Evolutionary conservation across 306 rosid species (phyloP).

Genomic region (Cucumis hystrix): DNA sequence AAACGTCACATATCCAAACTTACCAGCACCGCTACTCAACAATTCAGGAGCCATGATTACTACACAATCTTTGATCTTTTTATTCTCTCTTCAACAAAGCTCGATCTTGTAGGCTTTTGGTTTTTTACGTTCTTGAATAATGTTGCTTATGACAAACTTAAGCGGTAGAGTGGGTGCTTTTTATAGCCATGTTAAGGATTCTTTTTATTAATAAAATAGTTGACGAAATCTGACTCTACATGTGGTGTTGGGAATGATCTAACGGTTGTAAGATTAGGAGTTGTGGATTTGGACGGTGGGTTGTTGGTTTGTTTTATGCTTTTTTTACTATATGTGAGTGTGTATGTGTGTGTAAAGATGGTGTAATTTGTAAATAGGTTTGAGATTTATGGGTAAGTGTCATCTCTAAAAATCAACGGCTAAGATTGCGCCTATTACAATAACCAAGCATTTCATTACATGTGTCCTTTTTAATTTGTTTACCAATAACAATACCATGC

Average conservation of each 20-base stretch:
- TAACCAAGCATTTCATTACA: neutral
- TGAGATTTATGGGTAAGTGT: neutral
- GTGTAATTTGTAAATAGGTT: neutral
- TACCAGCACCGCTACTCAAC: constrained; percentile 9
- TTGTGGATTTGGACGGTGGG: constrained; percentile 11
- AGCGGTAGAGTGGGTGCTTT: neutral
- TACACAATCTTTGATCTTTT: neutral
- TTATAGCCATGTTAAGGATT: neutral
- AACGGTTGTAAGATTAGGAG: constrained; percentile 2
- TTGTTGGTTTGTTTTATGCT: neutral
- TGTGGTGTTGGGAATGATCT: constrained; percentile 7
- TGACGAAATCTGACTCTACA: neutral
- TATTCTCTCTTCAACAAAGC: neutral
- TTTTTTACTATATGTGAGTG: neutral
- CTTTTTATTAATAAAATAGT: no score
- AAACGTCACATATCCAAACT: constrained; percentile 54
- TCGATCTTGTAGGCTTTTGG: no score
- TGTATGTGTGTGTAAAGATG: neutral
- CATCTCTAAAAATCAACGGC: neutral
- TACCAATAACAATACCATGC: neutral
- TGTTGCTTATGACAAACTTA: neutral
- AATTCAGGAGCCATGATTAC: constrained; percentile 31
- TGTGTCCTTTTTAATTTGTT: neutral
- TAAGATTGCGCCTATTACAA: neutral
- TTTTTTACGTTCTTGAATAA: no score